A percentile compares a stretch with the other conserved stretches of the same genome.
These are phyloP conservation scores for Tieghemostelium lacteum DNA, from an alignment of 78 protist species.

Conservation along the genomic window DNA sequence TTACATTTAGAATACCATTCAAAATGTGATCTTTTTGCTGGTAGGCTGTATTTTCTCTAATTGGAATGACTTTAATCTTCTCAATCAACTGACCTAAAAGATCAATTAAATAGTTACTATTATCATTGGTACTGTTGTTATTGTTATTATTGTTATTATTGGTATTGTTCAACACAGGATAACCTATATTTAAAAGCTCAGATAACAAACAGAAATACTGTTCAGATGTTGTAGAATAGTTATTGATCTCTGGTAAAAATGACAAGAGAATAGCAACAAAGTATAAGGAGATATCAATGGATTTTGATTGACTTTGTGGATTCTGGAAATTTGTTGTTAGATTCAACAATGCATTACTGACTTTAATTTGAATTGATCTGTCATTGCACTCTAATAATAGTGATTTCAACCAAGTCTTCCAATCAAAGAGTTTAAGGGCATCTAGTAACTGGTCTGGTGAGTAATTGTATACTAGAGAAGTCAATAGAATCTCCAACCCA, in stretches of 20 bases:
- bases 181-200: constrained; percentile 50
- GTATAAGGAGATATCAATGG: constrained; percentile 43
- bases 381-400: constrained; percentile 54
- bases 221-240: constrained; percentile 62
- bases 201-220: constrained; percentile 73
- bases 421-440: constrained; percentile 12
- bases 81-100: constrained; percentile 14
- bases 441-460: neutral
- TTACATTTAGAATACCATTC: constrained; percentile 54
- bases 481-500: constrained; percentile 45
- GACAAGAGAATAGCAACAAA: constrained; percentile 35
- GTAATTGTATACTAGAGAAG: neutral
- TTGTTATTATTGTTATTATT: neutral
- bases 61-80: constrained; percentile 16
- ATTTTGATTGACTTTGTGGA: neutral
- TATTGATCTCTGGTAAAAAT: constrained; percentile 62
- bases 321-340: constrained; percentile 5
- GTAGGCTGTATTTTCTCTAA: neutral
- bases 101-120: constrained; percentile 24
- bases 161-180: neutral
- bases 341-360: constrained; percentile 6
- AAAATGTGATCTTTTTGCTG: constrained; percentile 54
- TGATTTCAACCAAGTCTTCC: constrained; percentile 44
- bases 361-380: constrained; percentile 21
- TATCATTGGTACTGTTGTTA: constrained; percentile 14